These are phyloP conservation scores for Cynara cardunculus DNA, from an alignment of 129 eudicot genomes.

Conservation along the genomic window DNA sequence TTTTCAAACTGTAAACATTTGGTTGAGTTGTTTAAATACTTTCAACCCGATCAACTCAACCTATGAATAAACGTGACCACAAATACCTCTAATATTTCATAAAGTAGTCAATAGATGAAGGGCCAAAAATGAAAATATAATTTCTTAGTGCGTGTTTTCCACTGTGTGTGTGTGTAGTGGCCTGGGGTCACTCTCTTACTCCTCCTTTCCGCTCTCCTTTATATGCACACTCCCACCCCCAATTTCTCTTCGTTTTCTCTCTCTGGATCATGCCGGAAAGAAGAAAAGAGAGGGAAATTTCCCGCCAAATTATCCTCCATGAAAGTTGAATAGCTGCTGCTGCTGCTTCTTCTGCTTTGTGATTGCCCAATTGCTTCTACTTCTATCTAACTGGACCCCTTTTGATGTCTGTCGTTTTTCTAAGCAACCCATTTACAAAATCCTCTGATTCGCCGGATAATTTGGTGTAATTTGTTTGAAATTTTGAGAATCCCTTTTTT, in stretches of 20 bases:
- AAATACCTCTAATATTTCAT: too few species aligned
- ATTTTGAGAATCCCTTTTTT: background rate
- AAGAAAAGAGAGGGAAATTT: conserved; percentile 26
- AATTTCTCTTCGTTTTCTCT: conserved; percentile 2
- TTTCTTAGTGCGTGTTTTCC: conserved; percentile 6
- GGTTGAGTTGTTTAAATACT: too few species aligned
- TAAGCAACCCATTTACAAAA: background rate
- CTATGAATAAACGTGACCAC: too few species aligned
- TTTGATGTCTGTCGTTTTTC: background rate
- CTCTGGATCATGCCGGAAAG: conserved; percentile 6
- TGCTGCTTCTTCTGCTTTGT: too few species aligned
- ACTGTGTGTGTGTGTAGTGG: background rate
- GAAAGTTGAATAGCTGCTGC: background rate
- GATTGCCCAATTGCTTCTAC: too few species aligned
- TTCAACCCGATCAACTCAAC: too few species aligned
- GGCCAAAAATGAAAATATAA: background rate
- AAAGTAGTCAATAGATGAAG: conserved; percentile 13
- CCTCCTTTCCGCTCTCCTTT: too few species aligned
- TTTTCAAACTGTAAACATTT: too few species aligned
- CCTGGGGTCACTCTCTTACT: too few species aligned
- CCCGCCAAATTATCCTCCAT: conserved; percentile 33
- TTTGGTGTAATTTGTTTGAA: background rate
- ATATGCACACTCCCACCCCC: background rate
- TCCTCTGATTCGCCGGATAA: background rate
- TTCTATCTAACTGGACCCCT: background rate